These are phyloP conservation scores for Clavariopsis aquatica DNA, from an alignment of 495 filamentous ascomycete species.

Conservation along the genomic window DNA sequence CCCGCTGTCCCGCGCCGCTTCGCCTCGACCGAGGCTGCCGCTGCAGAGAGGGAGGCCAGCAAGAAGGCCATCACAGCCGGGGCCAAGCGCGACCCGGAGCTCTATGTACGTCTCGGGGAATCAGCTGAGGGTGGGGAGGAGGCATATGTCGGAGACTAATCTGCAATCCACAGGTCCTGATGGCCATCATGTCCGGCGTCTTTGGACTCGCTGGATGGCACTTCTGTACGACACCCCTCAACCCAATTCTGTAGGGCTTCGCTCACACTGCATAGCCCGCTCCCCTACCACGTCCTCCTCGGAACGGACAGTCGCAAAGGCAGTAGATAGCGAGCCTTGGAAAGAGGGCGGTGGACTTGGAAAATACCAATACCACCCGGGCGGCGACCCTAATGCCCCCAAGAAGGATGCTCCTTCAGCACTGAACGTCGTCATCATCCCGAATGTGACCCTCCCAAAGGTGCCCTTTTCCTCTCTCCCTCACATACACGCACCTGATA, in stretches of 20 bases:
- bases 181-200: conserved; percentile 87
- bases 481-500: conserved; percentile 5
- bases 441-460: conserved; percentile 89
- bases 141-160: conserved; percentile 35
- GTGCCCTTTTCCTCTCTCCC: conserved; percentile 4
- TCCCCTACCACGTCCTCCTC: conserved; percentile 83
- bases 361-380: conserved; percentile 93
- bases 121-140: background rate
- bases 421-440: conserved; percentile 88
- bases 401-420: conserved; percentile 91
- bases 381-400: conserved; percentile 72
- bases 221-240: conserved; percentile 57
- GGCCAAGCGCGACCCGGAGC: conserved; percentile 75
- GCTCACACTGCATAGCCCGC: conserved; percentile 55
- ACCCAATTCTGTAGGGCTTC: background rate
- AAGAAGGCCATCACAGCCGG: conserved; percentile 58
- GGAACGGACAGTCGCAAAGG: conserved; percentile 74
- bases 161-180: conserved; percentile 67
- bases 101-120: conserved; percentile 75
- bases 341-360: conserved; percentile 61
- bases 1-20: conserved; percentile 18
- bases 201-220: conserved; percentile 86
- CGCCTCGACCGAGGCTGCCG: conserved; percentile 15
- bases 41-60: conserved; percentile 50
- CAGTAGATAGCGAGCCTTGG: conserved; percentile 83